A percentile compares a stretch with the other conserved stretches of the same genome.
These are phyloP conservation scores for Articulospora tetracladia DNA, from an alignment of 495 filamentous ascomycete species.

Conservation along the genomic window DNA sequence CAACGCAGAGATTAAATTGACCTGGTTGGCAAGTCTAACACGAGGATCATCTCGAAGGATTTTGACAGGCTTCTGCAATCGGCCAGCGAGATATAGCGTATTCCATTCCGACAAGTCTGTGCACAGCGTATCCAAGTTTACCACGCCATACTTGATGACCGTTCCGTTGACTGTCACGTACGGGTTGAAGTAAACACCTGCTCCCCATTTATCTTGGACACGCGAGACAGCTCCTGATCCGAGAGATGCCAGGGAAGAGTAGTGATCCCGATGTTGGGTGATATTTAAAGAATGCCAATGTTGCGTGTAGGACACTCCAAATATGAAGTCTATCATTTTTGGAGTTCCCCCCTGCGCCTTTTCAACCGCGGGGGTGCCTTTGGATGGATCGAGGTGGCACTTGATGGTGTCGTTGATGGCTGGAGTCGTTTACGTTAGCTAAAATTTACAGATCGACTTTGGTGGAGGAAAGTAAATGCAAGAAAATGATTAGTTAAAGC, in stretches of 20 bases:
- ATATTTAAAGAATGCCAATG: conserved; percentile 97
- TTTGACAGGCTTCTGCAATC: conserved; percentile 95
- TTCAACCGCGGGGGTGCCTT: conserved; percentile 72
- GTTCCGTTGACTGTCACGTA: conserved; percentile 95
- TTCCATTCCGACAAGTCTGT: conserved; percentile 84
- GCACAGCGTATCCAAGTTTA: conserved; percentile 85
- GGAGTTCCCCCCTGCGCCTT: conserved; percentile 79
- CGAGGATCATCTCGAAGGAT: conserved; percentile 91
- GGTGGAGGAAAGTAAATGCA: too few relatives aligned
- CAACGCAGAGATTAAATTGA: conserved; percentile 87
- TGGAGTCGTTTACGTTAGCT: background rate
- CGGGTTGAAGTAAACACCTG: conserved; percentile 96
- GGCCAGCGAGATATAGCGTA: conserved; percentile 88
- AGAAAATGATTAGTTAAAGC: too few relatives aligned
- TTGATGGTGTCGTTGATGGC: conserved; percentile 13
- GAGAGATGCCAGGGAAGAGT: conserved; percentile 79
- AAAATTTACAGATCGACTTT: background rate
- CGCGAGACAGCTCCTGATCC: conserved; percentile 78
- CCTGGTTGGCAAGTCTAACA: conserved; percentile 88
- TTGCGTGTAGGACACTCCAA: conserved; percentile 90
- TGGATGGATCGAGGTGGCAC: conserved; percentile 59
- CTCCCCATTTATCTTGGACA: conserved; percentile 84
- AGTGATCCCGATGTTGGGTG: conserved; percentile 83
- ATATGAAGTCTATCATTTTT: conserved; percentile 99
- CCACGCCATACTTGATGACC: conserved; percentile 95